phyloP scores from a whole-genome alignment of 163 green algal species.

The Scenedesmus sp. region DNA sequence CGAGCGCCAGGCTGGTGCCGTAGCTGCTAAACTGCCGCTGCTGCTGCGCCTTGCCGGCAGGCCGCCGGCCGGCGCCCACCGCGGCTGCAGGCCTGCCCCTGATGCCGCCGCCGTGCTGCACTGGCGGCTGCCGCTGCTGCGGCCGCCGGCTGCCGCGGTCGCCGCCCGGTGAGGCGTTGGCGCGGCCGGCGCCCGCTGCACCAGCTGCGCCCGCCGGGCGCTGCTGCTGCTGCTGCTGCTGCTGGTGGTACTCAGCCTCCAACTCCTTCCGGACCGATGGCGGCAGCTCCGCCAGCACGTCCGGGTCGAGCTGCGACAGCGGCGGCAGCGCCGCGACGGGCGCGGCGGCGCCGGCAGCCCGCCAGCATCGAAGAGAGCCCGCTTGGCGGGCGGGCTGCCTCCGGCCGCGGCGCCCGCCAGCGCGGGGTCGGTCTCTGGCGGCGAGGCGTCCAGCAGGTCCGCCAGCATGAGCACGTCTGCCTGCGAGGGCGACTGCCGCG shows the following conservation, averaged over 20 bases:
- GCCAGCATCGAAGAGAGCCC: neutral
- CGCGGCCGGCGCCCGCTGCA: neutral
- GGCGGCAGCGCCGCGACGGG: slow-evolving; percentile 25
- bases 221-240: slow-evolving; percentile 15
- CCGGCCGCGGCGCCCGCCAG: neutral
- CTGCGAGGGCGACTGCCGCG: neutral
- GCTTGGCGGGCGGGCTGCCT: neutral
- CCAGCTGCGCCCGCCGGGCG: neutral
- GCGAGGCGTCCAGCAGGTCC: neutral
- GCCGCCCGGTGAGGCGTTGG: no score
- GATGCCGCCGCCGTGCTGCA: no score
- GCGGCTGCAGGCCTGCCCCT: no score
- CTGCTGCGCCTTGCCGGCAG: no score
- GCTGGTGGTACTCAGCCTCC: slow-evolving; percentile 6
- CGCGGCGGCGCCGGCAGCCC: neutral
- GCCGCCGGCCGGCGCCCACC: no score
- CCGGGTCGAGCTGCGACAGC: slow-evolving; percentile 65
- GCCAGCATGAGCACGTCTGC: slow-evolving; percentile 17
- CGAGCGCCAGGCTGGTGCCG: neutral
- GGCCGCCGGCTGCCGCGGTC: neutral
- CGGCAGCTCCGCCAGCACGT: slow-evolving; percentile 60
- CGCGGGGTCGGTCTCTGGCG: slow-evolving; percentile 3
- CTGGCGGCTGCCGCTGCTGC: slow-evolving; percentile 29
- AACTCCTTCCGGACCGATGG: slow-evolving; percentile 52
- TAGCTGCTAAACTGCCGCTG: no score